These are phyloP conservation scores for Aspergillus proliferans DNA, from an alignment of 2,329 filamentous ascomycete genomes.

Conservation along the genomic window DNA sequence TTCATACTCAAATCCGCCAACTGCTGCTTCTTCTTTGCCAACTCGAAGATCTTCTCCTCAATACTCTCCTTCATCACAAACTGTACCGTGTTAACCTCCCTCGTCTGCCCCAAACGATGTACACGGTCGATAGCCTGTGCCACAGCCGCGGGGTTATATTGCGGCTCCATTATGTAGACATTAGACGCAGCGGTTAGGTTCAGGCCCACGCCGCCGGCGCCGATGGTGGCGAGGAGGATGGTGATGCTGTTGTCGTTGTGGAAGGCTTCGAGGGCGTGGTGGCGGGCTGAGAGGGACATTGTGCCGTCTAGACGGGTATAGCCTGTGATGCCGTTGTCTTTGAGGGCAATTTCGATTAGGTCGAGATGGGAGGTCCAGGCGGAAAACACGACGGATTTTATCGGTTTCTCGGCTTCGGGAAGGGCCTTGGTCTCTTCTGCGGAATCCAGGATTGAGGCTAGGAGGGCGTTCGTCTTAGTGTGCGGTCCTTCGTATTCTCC, in stretches of 20 bases:
- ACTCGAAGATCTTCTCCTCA: constrained; percentile 83
- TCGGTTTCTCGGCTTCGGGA: constrained; percentile 55
- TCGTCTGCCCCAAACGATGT: constrained; percentile 80
- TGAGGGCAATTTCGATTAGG: constrained; percentile 77
- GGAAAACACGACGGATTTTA: constrained; percentile 92
- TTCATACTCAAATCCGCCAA: constrained; percentile 84
- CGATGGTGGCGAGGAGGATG: constrained; percentile 86
- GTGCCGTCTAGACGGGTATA: constrained; percentile 83
- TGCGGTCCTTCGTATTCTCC: constrained; percentile 76
- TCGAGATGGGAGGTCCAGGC: constrained; percentile 95
- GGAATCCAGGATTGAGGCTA: constrained; percentile 65
- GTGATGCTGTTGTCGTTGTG: constrained; percentile 63
- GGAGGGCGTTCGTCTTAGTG: constrained; percentile 79
- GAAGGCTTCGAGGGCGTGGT: constrained; percentile 69
- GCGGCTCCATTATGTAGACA: constrained; percentile 96
- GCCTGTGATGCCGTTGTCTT: constrained; percentile 46
- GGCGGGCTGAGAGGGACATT: constrained; percentile 71
- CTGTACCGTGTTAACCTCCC: constrained; percentile 78
- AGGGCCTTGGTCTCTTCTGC: constrained; percentile 48
- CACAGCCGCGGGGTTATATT: constrained; percentile 93
- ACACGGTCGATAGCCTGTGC: constrained; percentile 92
- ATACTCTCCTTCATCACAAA: constrained; percentile 90
- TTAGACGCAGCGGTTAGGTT: constrained; percentile 81
- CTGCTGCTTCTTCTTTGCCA: constrained; percentile 90
- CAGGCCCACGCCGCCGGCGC: constrained; percentile 82